A percentile compares a stretch with the other conserved stretches of the same genome.
Evolutionary conservation across 345 rosid species (phyloP).

Genomic region (Hibiscus mutabilis): DNA sequence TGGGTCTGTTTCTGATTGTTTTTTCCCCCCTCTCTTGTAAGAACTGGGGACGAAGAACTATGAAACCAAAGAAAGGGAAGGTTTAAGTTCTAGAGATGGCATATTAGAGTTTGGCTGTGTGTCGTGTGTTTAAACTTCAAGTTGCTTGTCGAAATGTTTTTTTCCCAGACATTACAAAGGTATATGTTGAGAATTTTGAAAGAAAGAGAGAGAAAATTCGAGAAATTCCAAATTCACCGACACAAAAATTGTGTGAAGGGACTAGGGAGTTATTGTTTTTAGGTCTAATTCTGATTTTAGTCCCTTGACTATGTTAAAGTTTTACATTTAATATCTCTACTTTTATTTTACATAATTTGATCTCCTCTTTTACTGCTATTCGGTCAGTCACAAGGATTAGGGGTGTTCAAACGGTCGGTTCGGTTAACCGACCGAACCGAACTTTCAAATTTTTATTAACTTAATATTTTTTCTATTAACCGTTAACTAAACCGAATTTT

Average conservation of each 20-base stretch:
- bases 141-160: conserved; percentile 5
- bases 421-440: too few relatives aligned
- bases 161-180: background rate
- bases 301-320: too few relatives aligned
- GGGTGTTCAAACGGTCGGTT: too few relatives aligned
- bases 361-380: too few relatives aligned
- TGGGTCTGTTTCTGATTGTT: background rate
- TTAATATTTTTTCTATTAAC: too few relatives aligned
- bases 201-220: background rate
- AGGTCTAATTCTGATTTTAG: background rate
- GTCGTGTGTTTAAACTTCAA: conserved; percentile 3
- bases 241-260: conserved; percentile 30
- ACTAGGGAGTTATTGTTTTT: background rate
- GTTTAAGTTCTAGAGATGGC: background rate
- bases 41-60: conserved; percentile 5
- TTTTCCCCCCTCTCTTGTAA: too few relatives aligned
- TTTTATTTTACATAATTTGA: too few relatives aligned
- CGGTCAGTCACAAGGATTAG: too few relatives aligned
- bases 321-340: too few relatives aligned
- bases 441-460: too few relatives aligned
- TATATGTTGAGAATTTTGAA: background rate
- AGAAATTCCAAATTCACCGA: conserved; percentile 77
- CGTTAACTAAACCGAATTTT: too few relatives aligned
- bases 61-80: background rate
- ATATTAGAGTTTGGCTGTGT: background rate